Conservation (phyloP, 768 basidiomycete genomes). For the Paxillus involutus region DNA sequence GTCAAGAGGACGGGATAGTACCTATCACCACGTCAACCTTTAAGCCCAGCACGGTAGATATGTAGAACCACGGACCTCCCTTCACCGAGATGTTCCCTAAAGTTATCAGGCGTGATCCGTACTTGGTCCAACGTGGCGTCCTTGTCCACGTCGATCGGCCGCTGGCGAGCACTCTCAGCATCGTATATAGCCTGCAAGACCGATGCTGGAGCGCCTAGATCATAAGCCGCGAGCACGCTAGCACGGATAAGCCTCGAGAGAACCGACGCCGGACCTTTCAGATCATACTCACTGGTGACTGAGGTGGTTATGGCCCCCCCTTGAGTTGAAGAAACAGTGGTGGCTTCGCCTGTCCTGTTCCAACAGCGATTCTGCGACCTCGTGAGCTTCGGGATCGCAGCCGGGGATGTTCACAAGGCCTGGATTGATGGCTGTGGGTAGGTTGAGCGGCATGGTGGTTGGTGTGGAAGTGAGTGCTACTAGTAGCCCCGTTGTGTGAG, state of each 20-base stretch:
- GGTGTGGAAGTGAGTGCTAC: neutral
- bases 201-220: constrained; percentile 48
- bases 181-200: constrained; percentile 52
- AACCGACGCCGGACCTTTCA: neutral
- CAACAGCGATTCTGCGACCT: constrained; percentile 42
- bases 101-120: constrained; percentile 42
- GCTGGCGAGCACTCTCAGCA: constrained; percentile 35
- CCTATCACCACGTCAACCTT: neutral
- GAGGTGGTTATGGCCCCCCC: constrained; percentile 57
- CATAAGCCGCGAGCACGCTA: constrained; percentile 56
- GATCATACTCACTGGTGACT: constrained; percentile 51
- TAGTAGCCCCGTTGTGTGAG: too few species aligned
- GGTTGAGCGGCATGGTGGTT: constrained; percentile 5
- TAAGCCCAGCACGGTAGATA: constrained; percentile 28
- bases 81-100: constrained; percentile 49
- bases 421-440: constrained; percentile 24
- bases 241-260: neutral
- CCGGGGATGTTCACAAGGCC: constrained; percentile 51
- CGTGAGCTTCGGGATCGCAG: constrained; percentile 42
- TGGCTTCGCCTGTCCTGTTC: constrained; percentile 47
- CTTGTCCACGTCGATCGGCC: constrained; percentile 39
- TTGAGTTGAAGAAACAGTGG: constrained; percentile 48
- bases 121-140: constrained; percentile 24
- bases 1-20: constrained; percentile 36
- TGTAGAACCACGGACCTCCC: constrained; percentile 39